Evolutionary conservation across 345 rosid genomes (phyloP).

Genomic region (Cochlearia excelsa): DNA sequence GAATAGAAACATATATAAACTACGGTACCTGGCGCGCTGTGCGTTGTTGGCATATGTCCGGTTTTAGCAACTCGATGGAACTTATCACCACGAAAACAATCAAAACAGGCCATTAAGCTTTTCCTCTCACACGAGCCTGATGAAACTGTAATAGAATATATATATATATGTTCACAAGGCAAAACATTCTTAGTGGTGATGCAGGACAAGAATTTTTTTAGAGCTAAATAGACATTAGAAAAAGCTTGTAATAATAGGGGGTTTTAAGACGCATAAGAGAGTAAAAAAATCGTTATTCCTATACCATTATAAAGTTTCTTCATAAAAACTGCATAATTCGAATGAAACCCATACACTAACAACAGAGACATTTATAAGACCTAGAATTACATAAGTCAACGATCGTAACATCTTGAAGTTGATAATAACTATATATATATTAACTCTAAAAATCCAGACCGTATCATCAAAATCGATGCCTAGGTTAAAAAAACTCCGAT

Average conservation of each 20-base stretch:
- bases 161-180: neutral
- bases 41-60: constrained; percentile 40
- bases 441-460: neutral
- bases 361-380: neutral
- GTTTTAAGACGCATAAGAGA: neutral
- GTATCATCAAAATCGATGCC: neutral
- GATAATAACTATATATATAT: neutral
- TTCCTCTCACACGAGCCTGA: constrained; percentile 22
- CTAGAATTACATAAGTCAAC: constrained; percentile 34
- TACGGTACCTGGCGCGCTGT: constrained; percentile 40
- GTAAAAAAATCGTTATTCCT: neutral
- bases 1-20: neutral
- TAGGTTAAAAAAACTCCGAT: neutral
- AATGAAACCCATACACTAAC: constrained; percentile 3
- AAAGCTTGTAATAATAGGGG: neutral
- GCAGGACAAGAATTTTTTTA: constrained; percentile 5
- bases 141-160: neutral
- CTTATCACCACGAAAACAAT: constrained; percentile 62
- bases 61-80: constrained; percentile 47
- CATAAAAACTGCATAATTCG: neutral
- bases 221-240: too few species aligned
- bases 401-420: neutral
- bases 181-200: neutral
- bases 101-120: constrained; percentile 61
- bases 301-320: neutral